These are phyloP conservation scores for Teratosphaeriaceae sp. DNA, from an alignment of 2,329 filamentous ascomycete species.

Conservation along the genomic window DNA sequence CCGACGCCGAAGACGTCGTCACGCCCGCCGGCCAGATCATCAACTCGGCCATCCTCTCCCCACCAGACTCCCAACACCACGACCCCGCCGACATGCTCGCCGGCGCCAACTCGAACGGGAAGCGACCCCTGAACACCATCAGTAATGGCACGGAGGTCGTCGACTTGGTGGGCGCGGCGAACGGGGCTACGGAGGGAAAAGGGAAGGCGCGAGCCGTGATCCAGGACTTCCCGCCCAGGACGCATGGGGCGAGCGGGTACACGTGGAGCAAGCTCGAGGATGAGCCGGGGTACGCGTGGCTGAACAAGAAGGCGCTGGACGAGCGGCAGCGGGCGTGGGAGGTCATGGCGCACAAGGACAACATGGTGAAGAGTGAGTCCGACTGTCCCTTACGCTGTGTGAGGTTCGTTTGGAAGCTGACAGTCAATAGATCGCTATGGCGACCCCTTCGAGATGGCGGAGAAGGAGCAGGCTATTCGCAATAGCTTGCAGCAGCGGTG, in stretches of 20 bases:
- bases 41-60: constrained; percentile 43
- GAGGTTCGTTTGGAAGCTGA: background rate
- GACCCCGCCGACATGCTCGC: constrained; percentile 13
- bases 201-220: constrained; percentile 2
- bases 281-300: constrained; percentile 47
- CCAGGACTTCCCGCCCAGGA: constrained; percentile 18
- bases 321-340: constrained; percentile 48
- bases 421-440: constrained; percentile 25
- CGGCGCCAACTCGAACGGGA: constrained; percentile 31
- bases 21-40: constrained; percentile 19
- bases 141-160: constrained; percentile 22
- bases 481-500: constrained; percentile 11
- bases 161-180: constrained; percentile 9
- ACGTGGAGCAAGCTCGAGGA: constrained; percentile 32
- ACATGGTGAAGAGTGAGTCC: constrained; percentile 27
- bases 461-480: constrained; percentile 23
- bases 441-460: constrained; percentile 29
- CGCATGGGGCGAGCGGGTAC: constrained; percentile 25
- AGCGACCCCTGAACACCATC: constrained; percentile 30
- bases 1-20: constrained; percentile 31
- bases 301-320: constrained; percentile 51
- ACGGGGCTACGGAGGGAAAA: constrained; percentile 3
- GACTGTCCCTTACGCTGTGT: background rate
- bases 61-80: constrained; percentile 45
- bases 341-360: constrained; percentile 44